Base-by-base conservation (phyloP, 805 yeast genomes). In the Phaffomyces thermotolerans region DNA sequence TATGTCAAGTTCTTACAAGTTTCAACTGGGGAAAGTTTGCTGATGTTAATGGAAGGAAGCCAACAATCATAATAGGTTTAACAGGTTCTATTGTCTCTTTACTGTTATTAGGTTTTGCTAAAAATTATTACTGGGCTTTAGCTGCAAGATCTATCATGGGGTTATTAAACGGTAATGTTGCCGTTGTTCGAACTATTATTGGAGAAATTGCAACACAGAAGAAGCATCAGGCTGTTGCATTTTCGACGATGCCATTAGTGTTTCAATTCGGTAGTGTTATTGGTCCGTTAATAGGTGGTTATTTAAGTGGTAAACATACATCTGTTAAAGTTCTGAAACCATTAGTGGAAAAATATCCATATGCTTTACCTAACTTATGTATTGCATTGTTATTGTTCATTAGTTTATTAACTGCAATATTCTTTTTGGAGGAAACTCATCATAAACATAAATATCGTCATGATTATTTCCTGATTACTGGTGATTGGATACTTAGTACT, bases 281-380 rank as follows among this genome's bases (percentile, higher is more conserved):
- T 13, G 87, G 87, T 2, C 84, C 85, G 1, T 61, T 77, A 56
- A 65, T 79, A 29, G 84, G 80, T 24, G 75, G 76, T 27, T 68
- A 62, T 42, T 62, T 79, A 37, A 77, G 81, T 12, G 60, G 59
- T 8, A 50, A 49, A 23, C 59, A 55, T 23, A 60, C 65, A 2
- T 40, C 40, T 5, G 48, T 57, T 36, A 56, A 55, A 1, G 36
- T 50, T 17, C 49, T 66, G 36, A 53, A 52, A 17, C 54, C 53
- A 1, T 50, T 71, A 46, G 55, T 71, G 18, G 47, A 59, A 15
- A 52, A 51, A 24, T 68, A 64, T 53, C 82, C 82, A 2, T 77
- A 73, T 51, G 72, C 77, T 1, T 54, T 77, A 41, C 76, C 81
- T 4, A 78, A 76, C 52, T 44, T 78, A n/a, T 69, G 67, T 10